phyloP scores from a whole-genome alignment of 768 basidiomycete species.

The Imleria badia region DNA sequence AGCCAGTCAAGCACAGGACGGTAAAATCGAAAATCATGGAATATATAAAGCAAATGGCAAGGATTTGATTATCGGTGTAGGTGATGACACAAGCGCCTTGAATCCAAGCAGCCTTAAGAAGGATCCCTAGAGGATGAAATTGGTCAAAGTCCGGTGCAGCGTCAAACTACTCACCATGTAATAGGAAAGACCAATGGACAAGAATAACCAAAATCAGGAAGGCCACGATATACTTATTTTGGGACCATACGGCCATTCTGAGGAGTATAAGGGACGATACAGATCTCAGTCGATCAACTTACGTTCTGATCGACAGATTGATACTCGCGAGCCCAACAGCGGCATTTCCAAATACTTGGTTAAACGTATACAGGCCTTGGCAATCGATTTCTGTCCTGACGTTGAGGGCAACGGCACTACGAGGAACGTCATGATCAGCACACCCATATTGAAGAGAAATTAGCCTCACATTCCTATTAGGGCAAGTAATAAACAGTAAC shows the following conservation, averaged over 20 bases:
- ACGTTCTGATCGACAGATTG: constrained; percentile 70
- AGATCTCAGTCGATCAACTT: constrained; percentile 22
- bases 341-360: constrained; percentile 62
- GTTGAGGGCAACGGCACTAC: constrained; percentile 57
- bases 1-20: constrained; percentile 59
- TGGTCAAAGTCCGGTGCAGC: neutral
- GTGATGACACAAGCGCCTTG: constrained; percentile 55
- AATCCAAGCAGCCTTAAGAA: constrained; percentile 59
- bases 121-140: constrained; percentile 41
- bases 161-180: constrained; percentile 48
- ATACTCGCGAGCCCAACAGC: constrained; percentile 70
- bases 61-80: constrained; percentile 54
- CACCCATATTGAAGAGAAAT: neutral
- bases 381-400: constrained; percentile 61
- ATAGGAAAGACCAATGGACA: constrained; percentile 69
- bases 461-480: constrained; percentile 64
- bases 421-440: neutral
- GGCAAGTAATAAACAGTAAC: constrained; percentile 64
- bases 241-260: constrained; percentile 73
- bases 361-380: constrained; percentile 68
- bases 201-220: constrained; percentile 57
- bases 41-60: constrained; percentile 70
- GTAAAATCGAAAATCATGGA: constrained; percentile 70
- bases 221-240: constrained; percentile 50
- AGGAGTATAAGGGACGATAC: neutral